Conservation (phyloP, 2,329 filamentous ascomycete genomes). For the Neonectria faginata region DNA sequence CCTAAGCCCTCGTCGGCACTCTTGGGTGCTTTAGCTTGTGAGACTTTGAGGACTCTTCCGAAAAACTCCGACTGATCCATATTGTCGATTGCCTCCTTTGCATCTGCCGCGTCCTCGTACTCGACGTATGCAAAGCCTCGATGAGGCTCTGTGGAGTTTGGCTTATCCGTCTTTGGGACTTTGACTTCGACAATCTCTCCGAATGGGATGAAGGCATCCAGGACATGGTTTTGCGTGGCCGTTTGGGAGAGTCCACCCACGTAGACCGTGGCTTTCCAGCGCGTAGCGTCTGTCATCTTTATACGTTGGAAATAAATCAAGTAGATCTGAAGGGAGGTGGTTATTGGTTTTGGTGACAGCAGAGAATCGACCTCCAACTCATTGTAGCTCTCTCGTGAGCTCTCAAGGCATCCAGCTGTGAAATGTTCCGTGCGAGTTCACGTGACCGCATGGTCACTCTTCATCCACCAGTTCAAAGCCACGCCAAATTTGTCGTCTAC, state of each 20-base stretch:
- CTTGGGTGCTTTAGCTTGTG: conserved; percentile 91
- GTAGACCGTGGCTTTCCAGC: conserved; percentile 92
- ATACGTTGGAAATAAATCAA: conserved; percentile 7
- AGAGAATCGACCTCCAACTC: conserved; percentile 23
- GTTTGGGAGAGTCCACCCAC: conserved; percentile 87
- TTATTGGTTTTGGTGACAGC: conserved; percentile 4
- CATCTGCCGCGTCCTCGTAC: conserved; percentile 87
- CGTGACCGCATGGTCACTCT: conserved; percentile 29
- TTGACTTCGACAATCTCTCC: conserved; percentile 94
- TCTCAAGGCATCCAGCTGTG: conserved; percentile 19
- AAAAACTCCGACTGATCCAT: conserved; percentile 98
- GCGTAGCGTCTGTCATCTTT: conserved; percentile 81
- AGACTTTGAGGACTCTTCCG: conserved; percentile 91
- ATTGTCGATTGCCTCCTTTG: conserved; percentile 96
- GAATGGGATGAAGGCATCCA: conserved; percentile 95
- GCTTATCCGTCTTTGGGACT: conserved; percentile 86
- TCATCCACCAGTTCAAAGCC: neutral
- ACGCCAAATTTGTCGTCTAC: neutral
- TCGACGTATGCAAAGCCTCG: conserved; percentile 97
- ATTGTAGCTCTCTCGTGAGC: conserved; percentile 21
- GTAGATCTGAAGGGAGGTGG: conserved; percentile 6
- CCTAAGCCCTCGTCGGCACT: conserved; percentile 87
- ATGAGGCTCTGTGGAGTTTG: conserved; percentile 82
- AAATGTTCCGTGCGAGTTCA: conserved; percentile 34
- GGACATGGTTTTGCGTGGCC: conserved; percentile 80